Evolutionary conservation across 1,139 yeast species (phyloP).

Genomic region (Geotrichum reessii): DNA sequence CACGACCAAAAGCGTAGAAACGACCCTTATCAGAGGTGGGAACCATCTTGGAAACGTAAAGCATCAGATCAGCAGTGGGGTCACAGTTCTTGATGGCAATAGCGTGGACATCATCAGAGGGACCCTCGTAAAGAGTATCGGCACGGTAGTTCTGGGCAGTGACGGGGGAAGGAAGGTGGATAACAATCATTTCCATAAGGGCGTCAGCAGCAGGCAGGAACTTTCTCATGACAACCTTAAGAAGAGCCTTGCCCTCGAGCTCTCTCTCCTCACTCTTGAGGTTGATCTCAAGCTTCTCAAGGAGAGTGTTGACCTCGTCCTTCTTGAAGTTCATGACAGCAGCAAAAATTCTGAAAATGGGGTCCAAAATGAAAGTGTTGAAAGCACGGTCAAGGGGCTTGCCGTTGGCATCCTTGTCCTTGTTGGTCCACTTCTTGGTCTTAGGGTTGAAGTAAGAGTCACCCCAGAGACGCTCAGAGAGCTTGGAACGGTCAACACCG

Average conservation of each 20-base stretch:
- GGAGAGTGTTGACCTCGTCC: conserved; percentile 85
- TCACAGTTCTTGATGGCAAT: conserved; percentile 96
- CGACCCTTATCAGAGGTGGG: conserved; percentile 99
- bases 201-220: conserved; percentile 99
- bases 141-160: conserved; percentile 99
- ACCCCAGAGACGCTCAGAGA: conserved; percentile 99
- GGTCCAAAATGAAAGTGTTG: conserved; percentile 99
- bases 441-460: conserved; percentile 99
- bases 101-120: conserved; percentile 88
- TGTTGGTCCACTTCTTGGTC: conserved; percentile 99
- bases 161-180: conserved; percentile 99
- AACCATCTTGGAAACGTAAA: conserved; percentile 99
- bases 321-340: conserved; percentile 96
- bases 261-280: conserved; percentile 94
- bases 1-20: conserved; percentile 99
- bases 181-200: conserved; percentile 95
- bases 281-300: conserved; percentile 86
- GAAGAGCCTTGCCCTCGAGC: conserved; percentile 96
- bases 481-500: conserved; percentile 96
- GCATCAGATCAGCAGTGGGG: conserved; percentile 97
- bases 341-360: conserved; percentile 94
- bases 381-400: conserved; percentile 96
- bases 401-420: conserved; percentile 94
- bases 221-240: conserved; percentile 98
- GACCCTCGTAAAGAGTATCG: conserved; percentile 98